Evolutionary conservation across 169 alveolate species (phyloP), one percentile per base, ranked within the genome.

Genomic region (Amoebophrya sp.): DNA sequence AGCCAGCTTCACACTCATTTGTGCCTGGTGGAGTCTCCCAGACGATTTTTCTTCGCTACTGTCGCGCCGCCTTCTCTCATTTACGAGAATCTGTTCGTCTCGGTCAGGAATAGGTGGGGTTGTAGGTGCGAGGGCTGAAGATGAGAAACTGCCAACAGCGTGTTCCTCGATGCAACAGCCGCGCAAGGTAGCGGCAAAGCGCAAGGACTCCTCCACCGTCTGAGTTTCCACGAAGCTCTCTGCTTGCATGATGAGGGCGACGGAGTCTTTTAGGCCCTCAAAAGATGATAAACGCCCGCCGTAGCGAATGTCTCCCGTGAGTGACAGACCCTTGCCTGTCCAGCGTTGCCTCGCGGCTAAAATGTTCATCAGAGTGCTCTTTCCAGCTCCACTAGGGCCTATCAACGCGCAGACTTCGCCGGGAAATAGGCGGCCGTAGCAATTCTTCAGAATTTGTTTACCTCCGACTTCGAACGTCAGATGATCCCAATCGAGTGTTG

Each of bases 241-340:
- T 29, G 83, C 83, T 26, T 65, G 83, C 83, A 65, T 65, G 83
- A 65, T 65, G 33, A 65, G 83, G 33, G 83, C 83, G 26, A 65
- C 83, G 83, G 83, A 65, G 26, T 65, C 83, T 18, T 65, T 65
- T 36, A 65, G n/a, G 0, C 83, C 83, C 83, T 65, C 83, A 18
- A 26, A 65, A 0, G 3, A 29, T 0, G 83, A 29, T 29, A 26
- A 6, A 1, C 83, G 83, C 2, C 83, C 83, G 83, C 83, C 83
- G 83, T 26, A 65, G 2, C 83, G 18, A 12, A 47, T 47, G 65
- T 47, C 18, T 18, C 18, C 65, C 65, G 65, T 47, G 18, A 47
- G 65, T 18, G 6, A 12, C 65, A 47, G 18, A 12, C 65, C 65
- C 65, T 6, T 6, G 29, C 65, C 65, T 18, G 29, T 47, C 65